Base-by-base conservation (phyloP, 148 eudicot genomes). In the Persicaria tinctoria region DNA sequence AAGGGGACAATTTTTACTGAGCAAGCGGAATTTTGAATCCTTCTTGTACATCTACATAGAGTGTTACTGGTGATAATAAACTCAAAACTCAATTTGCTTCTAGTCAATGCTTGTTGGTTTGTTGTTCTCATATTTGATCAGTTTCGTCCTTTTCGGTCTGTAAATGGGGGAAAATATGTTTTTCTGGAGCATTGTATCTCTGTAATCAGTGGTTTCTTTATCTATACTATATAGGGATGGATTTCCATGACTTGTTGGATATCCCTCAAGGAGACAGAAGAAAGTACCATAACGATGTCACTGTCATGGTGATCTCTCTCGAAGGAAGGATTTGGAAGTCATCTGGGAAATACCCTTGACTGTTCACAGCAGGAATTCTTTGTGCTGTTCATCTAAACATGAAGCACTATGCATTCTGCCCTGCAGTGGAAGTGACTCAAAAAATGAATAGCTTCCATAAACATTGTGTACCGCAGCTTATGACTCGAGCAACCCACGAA, bases 261-360 rank as follows among this genome's bases (percentile, higher is more conserved):
- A 93, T 93, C 75, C 98, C 98, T 14, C 93, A 90, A 83, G 98
- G 98, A 54, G 98, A 90, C 80, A 89, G 98, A 2, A 81, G 98
- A 77, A 93, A 90, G 78, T 93, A 90, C 84, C 98, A 93, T 75
- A 96, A 93, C 64, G 98, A 93, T 84, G 98, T 93, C 60, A 93
- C 98, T 7, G 96, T 93, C 51, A 90, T 93, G 98, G 90, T 93
- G 75, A 81, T 93, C 50, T 93, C 98, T 38, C 93, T 93, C 45
- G 98, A 93, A 86, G 98, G 98, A 66, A 86, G 38, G 96, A 93
- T 93, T 53, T 93, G 96, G 98, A 93, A 93, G 83, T 93, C 98
- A 44, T 93, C 98, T 9, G 98, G 98, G 73, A 90, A 93, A 77
- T 93, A 90, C 83, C 87, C 88, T 6, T 93, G 57, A 53, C 57